Conservation (phyloP, 2,329 filamentous ascomycete species). For the Trichoderma sp. region DNA sequence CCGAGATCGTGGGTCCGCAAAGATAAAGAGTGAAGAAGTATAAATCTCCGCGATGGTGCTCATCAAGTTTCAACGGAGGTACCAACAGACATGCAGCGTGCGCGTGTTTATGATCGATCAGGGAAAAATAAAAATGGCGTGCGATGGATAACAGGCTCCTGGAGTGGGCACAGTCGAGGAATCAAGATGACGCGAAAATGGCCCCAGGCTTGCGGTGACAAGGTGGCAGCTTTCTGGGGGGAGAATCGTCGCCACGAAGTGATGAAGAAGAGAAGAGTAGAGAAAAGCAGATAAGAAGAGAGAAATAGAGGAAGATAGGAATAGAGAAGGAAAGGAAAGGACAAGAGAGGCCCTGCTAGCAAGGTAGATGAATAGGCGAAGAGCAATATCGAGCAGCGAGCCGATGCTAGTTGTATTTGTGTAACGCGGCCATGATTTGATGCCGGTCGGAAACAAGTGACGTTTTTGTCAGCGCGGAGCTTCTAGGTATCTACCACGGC, state of each 20-base stretch:
- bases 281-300: neutral
- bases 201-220: neutral
- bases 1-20: neutral
- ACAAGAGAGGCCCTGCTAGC: neutral
- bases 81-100: neutral
- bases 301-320: neutral
- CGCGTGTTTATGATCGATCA: neutral
- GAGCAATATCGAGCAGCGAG: neutral
- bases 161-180: neutral
- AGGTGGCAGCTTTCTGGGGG: neutral
- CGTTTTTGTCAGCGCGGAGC: neutral
- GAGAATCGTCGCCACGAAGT: neutral
- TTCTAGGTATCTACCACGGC: neutral
- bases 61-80: neutral
- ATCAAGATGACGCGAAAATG: neutral
- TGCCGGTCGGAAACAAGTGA: neutral
- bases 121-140: neutral
- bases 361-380: constrained; percentile 4
- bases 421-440: neutral
- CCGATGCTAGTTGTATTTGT: neutral
- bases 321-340: neutral
- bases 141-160: neutral
- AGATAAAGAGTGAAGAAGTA: neutral
- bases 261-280: neutral
- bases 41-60: neutral